Evolutionary conservation across 441 rosid genomes (phyloP), one percentile per base, ranked within the genome.

Genomic region (Croton laevigatus): DNA sequence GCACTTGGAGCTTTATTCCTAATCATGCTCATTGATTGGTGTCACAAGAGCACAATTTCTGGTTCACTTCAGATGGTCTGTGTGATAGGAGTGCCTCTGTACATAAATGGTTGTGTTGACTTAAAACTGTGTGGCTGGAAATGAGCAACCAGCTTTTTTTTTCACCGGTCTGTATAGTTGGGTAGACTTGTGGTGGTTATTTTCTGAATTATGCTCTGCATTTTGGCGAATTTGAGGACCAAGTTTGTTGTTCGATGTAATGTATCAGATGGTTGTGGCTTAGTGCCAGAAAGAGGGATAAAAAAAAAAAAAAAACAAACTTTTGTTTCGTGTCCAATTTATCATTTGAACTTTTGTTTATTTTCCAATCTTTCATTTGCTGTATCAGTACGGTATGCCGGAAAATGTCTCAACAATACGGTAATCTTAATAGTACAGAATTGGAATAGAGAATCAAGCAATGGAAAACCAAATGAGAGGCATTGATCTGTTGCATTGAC

Each of bases 21-120:
- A 80, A 82, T 60, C 69, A 84, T 0, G 96, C 96, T 68, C 93
- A 89, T 70, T 92, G 82, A 89, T 38, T 37, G 0, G 45, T 51
- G 53, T 20, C 0, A 3, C 12, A 44, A 62, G 57, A 20, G 37
- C 22, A 20, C 32, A 45, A 11, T 66, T 12, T 49, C 44, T 13
- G 14, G 12, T 27, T 61, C 53, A 27, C 32, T 62, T 45, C 32
- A 20, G 64, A 14, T 23, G 19, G 44, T 19, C 36, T 13, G 11
- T 36, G 34, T 13, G 22, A 51, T 19, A 45, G 19, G 45, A 32
- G 11, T 46, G 34, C 32, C 62, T 34, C 1, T 70, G 81, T 74
- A 72, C 6, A 74, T 68, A 73, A n/a, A 55, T 51, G 67, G 34
- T 64, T 72, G 58, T 83, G 63, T 71, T 54, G 3, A 62, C 32